phyloP scores from a whole-genome alignment of 108 stramenopile genomes.

The Ochromonas danica region DNA sequence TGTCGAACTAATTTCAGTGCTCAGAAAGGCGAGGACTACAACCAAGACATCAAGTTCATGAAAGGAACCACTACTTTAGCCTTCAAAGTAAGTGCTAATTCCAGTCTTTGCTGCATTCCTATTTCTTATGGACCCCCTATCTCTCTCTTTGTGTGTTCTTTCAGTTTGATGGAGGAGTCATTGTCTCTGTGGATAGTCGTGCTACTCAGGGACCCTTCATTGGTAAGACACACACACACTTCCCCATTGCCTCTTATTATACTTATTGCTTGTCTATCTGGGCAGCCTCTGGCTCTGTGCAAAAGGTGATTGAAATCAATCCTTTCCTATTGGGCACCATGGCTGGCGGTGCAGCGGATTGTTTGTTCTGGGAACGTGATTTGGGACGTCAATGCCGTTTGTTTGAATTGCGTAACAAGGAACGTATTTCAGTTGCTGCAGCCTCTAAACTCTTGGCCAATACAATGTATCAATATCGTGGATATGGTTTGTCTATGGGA shows the following conservation, averaged over 20 bases:
- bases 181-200: conserved; percentile 54
- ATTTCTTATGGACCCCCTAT: no score
- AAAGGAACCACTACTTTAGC: conserved; percentile 99
- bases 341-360: conserved; percentile 98
- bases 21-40: conserved; percentile 56
- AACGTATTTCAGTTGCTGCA: conserved; percentile 93
- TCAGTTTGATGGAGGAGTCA: conserved; percentile 62
- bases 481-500: conserved; percentile 97
- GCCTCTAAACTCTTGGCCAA: conserved; percentile 95
- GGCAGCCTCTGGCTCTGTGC: conserved; percentile 66
- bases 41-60: conserved; percentile 62
- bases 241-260: not conserved
- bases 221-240: conserved; percentile 43
- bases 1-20: conserved; percentile 53
- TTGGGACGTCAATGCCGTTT: conserved; percentile 86
- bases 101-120: no score
- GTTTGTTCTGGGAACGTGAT: conserved; percentile 98
- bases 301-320: conserved; percentile 99
- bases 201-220: conserved; percentile 98
- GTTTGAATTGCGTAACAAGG: conserved; percentile 92
- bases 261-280: not conserved
- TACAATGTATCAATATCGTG: conserved; percentile 86
- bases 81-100: conserved; percentile 96
- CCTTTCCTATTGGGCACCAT: conserved; percentile 98
- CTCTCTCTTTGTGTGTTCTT: no score